These are phyloP conservation scores for Neopestalotiopsis rosae DNA, from an alignment of 2,329 filamentous ascomycete species.

Conservation along the genomic window DNA sequence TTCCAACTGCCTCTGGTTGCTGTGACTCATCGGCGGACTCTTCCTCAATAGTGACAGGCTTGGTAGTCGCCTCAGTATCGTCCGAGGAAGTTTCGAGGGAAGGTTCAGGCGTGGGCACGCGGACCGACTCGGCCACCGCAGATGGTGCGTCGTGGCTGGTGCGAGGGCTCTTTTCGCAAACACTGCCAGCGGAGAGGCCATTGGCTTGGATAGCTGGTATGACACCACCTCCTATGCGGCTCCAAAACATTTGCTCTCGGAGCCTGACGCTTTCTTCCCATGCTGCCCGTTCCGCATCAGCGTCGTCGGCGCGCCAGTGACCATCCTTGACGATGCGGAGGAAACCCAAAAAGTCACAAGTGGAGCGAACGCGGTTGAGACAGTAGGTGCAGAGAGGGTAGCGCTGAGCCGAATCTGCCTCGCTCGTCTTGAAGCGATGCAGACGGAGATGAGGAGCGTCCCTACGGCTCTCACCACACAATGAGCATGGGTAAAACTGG, in stretches of 20 bases:
- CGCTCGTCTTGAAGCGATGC: constrained; percentile 87
- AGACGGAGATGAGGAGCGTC: constrained; percentile 75
- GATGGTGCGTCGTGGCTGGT: constrained; percentile 38
- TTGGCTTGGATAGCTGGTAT: constrained; percentile 62
- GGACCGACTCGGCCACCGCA: not conserved
- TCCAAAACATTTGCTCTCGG: constrained; percentile 97
- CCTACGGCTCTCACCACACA: constrained; percentile 85
- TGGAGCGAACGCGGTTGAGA: constrained; percentile 79
- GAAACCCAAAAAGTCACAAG: constrained; percentile 92
- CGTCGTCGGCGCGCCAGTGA: constrained; percentile 83
- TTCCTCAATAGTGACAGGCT: not conserved
- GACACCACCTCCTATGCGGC: constrained; percentile 88
- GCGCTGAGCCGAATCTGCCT: constrained; percentile 83
- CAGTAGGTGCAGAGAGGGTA: constrained; percentile 93
- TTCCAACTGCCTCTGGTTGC: not conserved
- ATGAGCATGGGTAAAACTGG: constrained; percentile 73
- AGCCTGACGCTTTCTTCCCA: constrained; percentile 95
- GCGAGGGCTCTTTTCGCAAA: constrained; percentile 40
- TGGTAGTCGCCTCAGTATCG: not conserved
- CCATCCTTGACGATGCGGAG: constrained; percentile 90
- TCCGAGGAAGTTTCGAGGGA: not conserved
- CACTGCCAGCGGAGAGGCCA: constrained; percentile 21
- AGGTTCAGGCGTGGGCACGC: not conserved
- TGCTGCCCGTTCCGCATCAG: constrained; percentile 82
- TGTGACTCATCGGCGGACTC: not conserved